Evolutionary conservation across 345 rosid genomes (phyloP).

Genomic region (Nephelium lappaceum): DNA sequence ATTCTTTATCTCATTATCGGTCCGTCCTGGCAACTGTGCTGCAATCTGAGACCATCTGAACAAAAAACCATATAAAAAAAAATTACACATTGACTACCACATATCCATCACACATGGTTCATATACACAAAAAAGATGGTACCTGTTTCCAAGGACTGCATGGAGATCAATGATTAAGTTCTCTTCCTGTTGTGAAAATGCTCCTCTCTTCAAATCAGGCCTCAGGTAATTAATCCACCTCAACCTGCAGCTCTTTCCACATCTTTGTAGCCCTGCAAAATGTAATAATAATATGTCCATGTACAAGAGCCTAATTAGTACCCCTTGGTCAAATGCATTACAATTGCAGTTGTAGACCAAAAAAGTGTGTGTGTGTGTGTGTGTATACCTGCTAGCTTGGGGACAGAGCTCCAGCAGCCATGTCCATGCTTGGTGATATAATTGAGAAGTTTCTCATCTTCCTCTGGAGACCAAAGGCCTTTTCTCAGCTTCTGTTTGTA

Average conservation of each 20-base stretch:
- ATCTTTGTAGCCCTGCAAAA: constrained; percentile 64
- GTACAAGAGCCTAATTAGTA: no score
- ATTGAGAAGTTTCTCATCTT: constrained; percentile 80
- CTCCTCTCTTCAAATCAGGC: constrained; percentile 90
- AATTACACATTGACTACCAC: neutral
- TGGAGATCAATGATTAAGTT: constrained; percentile 76
- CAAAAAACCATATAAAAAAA: neutral
- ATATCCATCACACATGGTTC: neutral
- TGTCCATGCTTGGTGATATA: constrained; percentile 70
- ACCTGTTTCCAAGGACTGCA: constrained; percentile 77
- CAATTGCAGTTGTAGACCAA: no score
- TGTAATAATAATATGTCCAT: neutral
- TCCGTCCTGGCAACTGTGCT: constrained; percentile 59
- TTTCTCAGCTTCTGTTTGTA: constrained; percentile 80
- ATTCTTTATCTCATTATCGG: constrained; percentile 71
- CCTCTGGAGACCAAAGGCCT: constrained; percentile 93
- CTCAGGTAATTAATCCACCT: constrained; percentile 89
- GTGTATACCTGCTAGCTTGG: constrained; percentile 62
- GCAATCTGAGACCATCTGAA: constrained; percentile 78
- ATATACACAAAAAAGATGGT: neutral
- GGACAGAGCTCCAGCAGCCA: constrained; percentile 94
- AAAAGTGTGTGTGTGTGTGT: no score
- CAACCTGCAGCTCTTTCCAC: constrained; percentile 82
- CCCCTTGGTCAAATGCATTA: neutral
- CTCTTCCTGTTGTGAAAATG: constrained; percentile 80